Percentiles rank a stretch among this genome's conserved stretches.
These are phyloP conservation scores for Diplodia corticola DNA, from an alignment of 2,329 filamentous ascomycete genomes.

Conservation along the genomic window DNA sequence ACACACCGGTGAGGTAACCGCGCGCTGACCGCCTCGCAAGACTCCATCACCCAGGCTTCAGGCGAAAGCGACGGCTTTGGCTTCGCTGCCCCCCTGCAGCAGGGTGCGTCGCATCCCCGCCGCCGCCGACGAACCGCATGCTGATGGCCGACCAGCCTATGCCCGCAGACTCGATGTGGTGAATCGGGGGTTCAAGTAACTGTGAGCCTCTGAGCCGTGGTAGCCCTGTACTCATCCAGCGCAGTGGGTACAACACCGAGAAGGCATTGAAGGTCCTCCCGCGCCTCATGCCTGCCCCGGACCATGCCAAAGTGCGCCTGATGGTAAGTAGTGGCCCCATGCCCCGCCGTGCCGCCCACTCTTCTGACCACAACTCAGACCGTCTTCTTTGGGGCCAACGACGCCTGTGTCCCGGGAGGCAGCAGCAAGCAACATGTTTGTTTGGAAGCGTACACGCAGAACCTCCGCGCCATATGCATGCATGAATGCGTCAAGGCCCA, in stretches of 20 bases:
- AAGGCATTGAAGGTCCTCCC: slow-evolving; percentile 71
- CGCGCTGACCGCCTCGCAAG: slow-evolving; percentile 11
- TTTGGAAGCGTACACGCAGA: slow-evolving; percentile 71
- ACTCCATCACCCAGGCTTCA: slow-evolving; percentile 78
- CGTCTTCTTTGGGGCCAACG: slow-evolving; percentile 87
- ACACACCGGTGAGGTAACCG: neutral
- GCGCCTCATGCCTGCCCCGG: slow-evolving; percentile 68
- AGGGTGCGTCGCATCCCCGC: slow-evolving; percentile 52
- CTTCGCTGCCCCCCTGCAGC: slow-evolving; percentile 70
- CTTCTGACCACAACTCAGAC: slow-evolving; percentile 51
- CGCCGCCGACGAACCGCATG: neutral
- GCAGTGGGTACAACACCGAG: slow-evolving; percentile 75
- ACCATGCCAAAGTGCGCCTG: slow-evolving; percentile 63
- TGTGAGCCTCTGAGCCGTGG: neutral
- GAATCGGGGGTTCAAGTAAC: slow-evolving; percentile 74
- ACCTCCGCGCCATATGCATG: slow-evolving; percentile 69
- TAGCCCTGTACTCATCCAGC: neutral
- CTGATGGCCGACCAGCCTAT: slow-evolving; percentile 58
- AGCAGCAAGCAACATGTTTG: slow-evolving; percentile 73
- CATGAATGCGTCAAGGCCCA: slow-evolving; percentile 72
- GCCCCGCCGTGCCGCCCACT: neutral
- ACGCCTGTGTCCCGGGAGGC: slow-evolving; percentile 68
- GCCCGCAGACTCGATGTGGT: slow-evolving; percentile 79
- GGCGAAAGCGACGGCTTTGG: slow-evolving; percentile 67
- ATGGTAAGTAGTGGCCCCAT: slow-evolving; percentile 49